phyloP scores from a whole-genome alignment of 106 monocot species.

The Dendrobium huoshanense region DNA sequence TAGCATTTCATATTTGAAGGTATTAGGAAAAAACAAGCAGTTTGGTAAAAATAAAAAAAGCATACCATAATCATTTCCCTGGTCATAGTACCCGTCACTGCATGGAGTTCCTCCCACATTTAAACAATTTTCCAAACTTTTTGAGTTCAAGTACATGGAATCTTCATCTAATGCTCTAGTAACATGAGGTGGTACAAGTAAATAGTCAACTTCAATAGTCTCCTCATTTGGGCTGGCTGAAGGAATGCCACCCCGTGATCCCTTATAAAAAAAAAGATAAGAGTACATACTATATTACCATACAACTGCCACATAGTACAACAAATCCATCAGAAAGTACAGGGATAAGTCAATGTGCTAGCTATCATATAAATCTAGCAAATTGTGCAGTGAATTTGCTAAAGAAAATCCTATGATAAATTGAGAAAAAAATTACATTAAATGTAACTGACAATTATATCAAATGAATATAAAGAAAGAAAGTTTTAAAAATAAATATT shows the following conservation, averaged over 20 bases:
- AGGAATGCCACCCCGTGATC: constrained; percentile 7
- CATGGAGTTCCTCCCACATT: constrained; percentile 10
- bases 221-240: constrained; percentile 12
- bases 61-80: constrained; percentile 9
- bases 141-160: constrained; percentile 4
- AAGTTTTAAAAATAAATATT: too few species aligned
- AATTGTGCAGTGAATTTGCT: too few species aligned
- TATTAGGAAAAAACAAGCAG: background rate
- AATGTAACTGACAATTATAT: too few species aligned
- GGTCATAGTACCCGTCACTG: background rate
- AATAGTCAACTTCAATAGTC: constrained; percentile 13
- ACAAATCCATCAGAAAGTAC: background rate
- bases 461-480: too few species aligned
- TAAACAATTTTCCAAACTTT: background rate
- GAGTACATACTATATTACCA: background rate
- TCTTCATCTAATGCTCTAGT: constrained; percentile 6
- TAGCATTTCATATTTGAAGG: background rate
- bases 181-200: constrained; percentile 13
- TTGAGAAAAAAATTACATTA: too few species aligned
- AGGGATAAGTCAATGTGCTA: background rate
- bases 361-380: too few species aligned
- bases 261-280: constrained; percentile 12
- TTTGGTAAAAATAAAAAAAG: background rate
- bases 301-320: background rate
- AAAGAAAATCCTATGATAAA: too few species aligned